Evolutionary conservation across 2,329 filamentous ascomycete species (phyloP).

Genomic region (Sordariomycetes sp.): DNA sequence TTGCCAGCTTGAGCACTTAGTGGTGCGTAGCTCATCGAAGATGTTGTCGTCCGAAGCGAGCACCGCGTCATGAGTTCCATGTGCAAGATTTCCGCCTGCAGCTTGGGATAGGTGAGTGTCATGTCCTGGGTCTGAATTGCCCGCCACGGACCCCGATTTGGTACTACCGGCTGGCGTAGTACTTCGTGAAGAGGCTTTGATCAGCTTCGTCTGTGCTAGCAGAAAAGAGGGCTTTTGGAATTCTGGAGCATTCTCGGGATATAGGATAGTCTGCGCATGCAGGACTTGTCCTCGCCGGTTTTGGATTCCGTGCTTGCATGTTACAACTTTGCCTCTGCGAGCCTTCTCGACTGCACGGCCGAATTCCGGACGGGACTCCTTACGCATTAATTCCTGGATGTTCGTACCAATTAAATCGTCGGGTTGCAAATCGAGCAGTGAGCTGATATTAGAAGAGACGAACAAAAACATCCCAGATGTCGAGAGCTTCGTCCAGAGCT

Average conservation of each 20-base stretch:
- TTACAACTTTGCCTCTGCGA: slow-evolving; percentile 62
- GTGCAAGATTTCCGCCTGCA: slow-evolving; percentile 35
- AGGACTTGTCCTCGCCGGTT: slow-evolving; percentile 81
- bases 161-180: slow-evolving; percentile 24
- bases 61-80: slow-evolving; percentile 57
- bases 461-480: slow-evolving; percentile 90
- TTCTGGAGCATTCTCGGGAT: slow-evolving; percentile 72
- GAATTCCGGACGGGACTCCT: slow-evolving; percentile 71
- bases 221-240: slow-evolving; percentile 81
- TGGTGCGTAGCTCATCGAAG: slow-evolving; percentile 87
- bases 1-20: slow-evolving; percentile 89
- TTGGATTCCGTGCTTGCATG: slow-evolving; percentile 81
- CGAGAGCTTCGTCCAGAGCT: slow-evolving; percentile 90
- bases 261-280: slow-evolving; percentile 77
- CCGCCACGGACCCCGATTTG: slow-evolving; percentile 10
- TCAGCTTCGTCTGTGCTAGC: slow-evolving; percentile 74
- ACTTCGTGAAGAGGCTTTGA: slow-evolving; percentile 51
- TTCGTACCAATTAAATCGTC: slow-evolving; percentile 79
- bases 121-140: background rate
- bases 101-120: slow-evolving; percentile 27
- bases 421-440: slow-evolving; percentile 72
- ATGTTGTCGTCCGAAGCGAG: slow-evolving; percentile 75
- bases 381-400: slow-evolving; percentile 79
- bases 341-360: slow-evolving; percentile 73
- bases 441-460: slow-evolving; percentile 75